Percentiles rank a stretch among this genome's conserved stretches.
Conservation (phyloP, 2,329 filamentous ascomycete species). For the Sclerotinia sclerotiorum region DNA sequence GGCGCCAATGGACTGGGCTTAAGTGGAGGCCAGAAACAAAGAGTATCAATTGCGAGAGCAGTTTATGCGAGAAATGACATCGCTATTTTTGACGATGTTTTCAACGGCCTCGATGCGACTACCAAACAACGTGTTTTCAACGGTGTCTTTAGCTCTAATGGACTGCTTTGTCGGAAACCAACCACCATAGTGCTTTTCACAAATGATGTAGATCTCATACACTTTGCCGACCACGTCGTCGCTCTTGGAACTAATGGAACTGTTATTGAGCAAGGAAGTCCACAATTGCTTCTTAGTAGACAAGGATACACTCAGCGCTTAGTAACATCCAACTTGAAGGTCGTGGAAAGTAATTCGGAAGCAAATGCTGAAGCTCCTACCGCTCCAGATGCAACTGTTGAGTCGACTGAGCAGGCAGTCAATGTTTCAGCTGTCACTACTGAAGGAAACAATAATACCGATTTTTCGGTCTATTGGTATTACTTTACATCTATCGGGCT, state of each 20-base stretch:
- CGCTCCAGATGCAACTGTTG: background rate
- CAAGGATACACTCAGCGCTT: slow-evolving; percentile 8
- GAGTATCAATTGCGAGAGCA: slow-evolving; percentile 35
- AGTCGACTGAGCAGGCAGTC: background rate
- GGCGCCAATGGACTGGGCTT: slow-evolving; percentile 40
- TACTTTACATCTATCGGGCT: background rate
- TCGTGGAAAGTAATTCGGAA: background rate
- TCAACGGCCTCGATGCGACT: slow-evolving; percentile 32
- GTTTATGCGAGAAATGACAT: slow-evolving; percentile 25
- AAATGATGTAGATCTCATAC: slow-evolving; percentile 41
- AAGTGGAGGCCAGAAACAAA: slow-evolving; percentile 35
- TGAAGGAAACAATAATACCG: background rate
- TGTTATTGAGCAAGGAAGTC: slow-evolving; percentile 41
- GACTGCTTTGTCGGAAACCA: slow-evolving; percentile 30
- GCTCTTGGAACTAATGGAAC: slow-evolving; percentile 37
- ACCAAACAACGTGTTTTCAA: slow-evolving; percentile 30
- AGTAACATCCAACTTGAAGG: background rate
- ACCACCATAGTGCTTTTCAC: slow-evolving; percentile 42
- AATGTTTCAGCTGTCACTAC: background rate
- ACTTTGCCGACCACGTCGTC: slow-evolving; percentile 45
- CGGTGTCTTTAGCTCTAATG: slow-evolving; percentile 25
- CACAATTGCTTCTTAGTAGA: slow-evolving; percentile 23
- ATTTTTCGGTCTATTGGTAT: background rate
- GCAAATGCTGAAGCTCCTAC: background rate
- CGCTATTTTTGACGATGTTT: slow-evolving; percentile 34